Evolutionary conservation across 176 grass and related monocot species (phyloP), one percentile per base, ranked within the genome.

Genomic region (Musa beccarii): DNA sequence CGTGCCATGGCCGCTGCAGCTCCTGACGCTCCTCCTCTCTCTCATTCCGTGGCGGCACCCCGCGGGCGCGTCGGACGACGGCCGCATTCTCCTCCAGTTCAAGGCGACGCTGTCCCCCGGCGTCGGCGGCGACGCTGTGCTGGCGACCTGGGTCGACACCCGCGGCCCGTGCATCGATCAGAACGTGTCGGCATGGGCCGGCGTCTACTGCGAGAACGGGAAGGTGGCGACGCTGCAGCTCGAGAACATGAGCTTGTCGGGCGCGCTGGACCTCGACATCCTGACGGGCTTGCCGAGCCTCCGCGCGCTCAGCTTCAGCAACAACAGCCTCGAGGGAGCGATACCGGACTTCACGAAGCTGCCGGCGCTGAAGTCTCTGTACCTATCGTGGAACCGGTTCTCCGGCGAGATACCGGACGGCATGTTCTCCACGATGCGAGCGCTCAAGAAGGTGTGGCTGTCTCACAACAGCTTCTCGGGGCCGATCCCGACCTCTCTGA

Each of bases 211-310:
- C 53, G 22, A 2, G 15, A 71, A 69, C 1, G 67, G 80, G 51
- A 14, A 24, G 2, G 92, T 96, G 54, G 9, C 53, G 24, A 63
- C 77, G 65, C 77, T 92, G 34, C 68, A 79, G 68, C 83, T 96
- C 17, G 87, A 96, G 80, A 9, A 34, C 78, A 84, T 96, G 75
- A 57, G n/a, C 16, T 85, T 96, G 8, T 76, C 75, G 13, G 92
- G 92, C 34, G 57, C 52, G 52, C 87, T 88, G 19, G 52, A 69
- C 64, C 22, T 96, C 9, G 1, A 69, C 24, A 8, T 49, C 14
- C 23, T 69, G 29, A 28, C 16, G 29, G 66, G 15, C 5, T 8
- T 69, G 11, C 28, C 14, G 0, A 9, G 4, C 13, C 66, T 69
- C 5, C 66, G 66, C 66, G 49, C 66, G 13, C 66, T 69, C 4